Conservation (phyloP, 208 protist species). For the Acanthamoeba royreba region DNA sequence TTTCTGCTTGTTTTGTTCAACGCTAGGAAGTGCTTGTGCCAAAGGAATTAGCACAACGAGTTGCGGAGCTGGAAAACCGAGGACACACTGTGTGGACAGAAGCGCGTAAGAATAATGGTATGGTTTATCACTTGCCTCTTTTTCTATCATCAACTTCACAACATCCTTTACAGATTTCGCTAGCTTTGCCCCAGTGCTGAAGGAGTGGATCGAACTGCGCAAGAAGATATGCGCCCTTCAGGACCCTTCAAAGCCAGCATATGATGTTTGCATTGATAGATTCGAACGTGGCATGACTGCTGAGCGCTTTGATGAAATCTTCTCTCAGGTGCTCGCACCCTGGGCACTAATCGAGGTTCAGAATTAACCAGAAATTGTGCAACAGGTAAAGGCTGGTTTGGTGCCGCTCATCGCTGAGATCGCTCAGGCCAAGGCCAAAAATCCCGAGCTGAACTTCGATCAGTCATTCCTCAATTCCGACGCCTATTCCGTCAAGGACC, state of each 20-base stretch:
- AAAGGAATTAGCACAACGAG: background rate
- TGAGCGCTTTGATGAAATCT: background rate
- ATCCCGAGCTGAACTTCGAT: background rate
- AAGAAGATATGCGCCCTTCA: background rate
- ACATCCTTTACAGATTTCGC: background rate
- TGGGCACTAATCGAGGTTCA: background rate
- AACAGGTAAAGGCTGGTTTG: background rate
- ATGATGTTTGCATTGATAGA: background rate
- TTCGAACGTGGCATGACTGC: constrained; percentile 12
- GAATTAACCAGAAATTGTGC: too few species aligned
- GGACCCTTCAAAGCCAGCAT: background rate
- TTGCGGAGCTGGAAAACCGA: background rate
- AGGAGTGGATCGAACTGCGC: background rate
- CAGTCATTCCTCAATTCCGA: background rate
- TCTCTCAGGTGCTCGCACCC: background rate
- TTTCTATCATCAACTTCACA: background rate
- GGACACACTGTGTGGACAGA: background rate
- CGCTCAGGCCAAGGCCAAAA: background rate
- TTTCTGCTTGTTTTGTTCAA: too few species aligned
- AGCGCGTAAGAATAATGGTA: background rate
- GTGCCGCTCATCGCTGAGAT: background rate
- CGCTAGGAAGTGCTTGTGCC: background rate
- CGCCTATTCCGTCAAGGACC: background rate
- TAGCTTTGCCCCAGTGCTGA: background rate
- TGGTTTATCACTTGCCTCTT: background rate